Percentiles rank a stretch among this genome's conserved stretches.
These are phyloP conservation scores for Albatrellus sp. DNA, from an alignment of 1,284 basidiomycete species.

Conservation along the genomic window DNA sequence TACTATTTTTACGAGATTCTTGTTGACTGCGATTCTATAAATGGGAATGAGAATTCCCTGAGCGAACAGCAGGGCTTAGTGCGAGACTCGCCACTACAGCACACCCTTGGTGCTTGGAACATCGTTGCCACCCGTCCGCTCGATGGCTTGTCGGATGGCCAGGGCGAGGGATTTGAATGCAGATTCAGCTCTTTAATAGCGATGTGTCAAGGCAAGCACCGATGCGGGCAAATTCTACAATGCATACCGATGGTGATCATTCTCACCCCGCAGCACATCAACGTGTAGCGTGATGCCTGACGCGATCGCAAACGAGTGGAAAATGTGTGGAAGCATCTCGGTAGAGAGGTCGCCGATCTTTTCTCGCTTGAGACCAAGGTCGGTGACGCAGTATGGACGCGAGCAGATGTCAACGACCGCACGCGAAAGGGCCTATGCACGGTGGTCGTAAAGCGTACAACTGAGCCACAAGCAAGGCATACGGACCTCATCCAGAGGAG, in stretches of 20 bases:
- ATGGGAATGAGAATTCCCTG: neutral
- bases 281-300: constrained; percentile 89
- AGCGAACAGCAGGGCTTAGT: no score
- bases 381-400: constrained; percentile 88
- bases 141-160: constrained; percentile 89
- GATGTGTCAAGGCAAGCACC: neutral
- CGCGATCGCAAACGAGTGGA: constrained; percentile 87
- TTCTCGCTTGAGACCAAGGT: constrained; percentile 85
- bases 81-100: constrained; percentile 24
- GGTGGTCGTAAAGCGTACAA: neutral
- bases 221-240: neutral
- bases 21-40: neutral
- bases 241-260: constrained; percentile 89
- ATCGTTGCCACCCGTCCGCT: constrained; percentile 81
- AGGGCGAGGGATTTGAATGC: constrained; percentile 97
- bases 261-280: constrained; percentile 88
- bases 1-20: neutral
- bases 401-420: constrained; percentile 98
- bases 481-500: constrained; percentile 89
- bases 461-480: neutral
- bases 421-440: constrained; percentile 71
- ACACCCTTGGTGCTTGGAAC: constrained; percentile 98
- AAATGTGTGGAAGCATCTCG: constrained; percentile 96
- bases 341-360: constrained; percentile 95
- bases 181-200: constrained; percentile 66